Evolutionary conservation across 495 filamentous ascomycete genomes (phyloP).

Genomic region (Penicillium fimorum): DNA sequence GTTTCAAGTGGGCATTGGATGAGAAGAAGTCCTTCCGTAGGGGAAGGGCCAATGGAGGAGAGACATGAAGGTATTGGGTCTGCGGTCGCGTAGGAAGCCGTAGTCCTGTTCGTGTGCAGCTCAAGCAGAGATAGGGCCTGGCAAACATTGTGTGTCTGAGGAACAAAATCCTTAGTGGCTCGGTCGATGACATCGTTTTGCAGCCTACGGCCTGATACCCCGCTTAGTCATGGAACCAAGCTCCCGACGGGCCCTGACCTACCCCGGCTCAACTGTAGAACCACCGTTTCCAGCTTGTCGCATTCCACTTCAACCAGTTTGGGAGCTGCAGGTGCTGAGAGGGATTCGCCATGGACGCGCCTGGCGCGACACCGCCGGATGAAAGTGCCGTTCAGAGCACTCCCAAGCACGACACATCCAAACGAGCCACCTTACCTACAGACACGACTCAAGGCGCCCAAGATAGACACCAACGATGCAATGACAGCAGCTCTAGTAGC

Average conservation of each 20-base stretch:
- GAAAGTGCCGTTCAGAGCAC: slow-evolving; percentile 23
- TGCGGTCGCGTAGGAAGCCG: slow-evolving; percentile 26
- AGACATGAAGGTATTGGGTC: slow-evolving; percentile 43
- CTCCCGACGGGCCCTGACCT: slow-evolving; percentile 7
- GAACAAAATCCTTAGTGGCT: neutral
- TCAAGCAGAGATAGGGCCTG: slow-evolving; percentile 34
- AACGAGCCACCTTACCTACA: slow-evolving; percentile 25
- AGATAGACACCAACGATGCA: slow-evolving; percentile 15
- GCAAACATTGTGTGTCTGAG: slow-evolving; percentile 33
- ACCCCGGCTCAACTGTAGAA: slow-evolving; percentile 28
- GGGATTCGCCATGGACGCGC: slow-evolving; percentile 46
- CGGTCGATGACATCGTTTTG: slow-evolving; percentile 21
- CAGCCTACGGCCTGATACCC: slow-evolving; percentile 12
- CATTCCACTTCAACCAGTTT: slow-evolving; percentile 20
- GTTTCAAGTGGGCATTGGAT: slow-evolving; percentile 43
- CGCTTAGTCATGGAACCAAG: slow-evolving; percentile 28
- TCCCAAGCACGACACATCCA: slow-evolving; percentile 20
- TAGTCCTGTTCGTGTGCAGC: slow-evolving; percentile 29
- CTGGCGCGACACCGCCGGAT: slow-evolving; percentile 39
- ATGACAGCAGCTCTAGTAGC: slow-evolving; percentile 27
- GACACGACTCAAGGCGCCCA: slow-evolving; percentile 22
- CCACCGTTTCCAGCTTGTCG: slow-evolving; percentile 21
- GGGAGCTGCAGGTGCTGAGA: slow-evolving; percentile 31
- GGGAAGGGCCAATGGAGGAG: slow-evolving; percentile 30
- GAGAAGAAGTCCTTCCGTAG: slow-evolving; percentile 52